Conservation (phyloP, 108 stramenopile genomes). For the Stephanodiscus triporus region DNA sequence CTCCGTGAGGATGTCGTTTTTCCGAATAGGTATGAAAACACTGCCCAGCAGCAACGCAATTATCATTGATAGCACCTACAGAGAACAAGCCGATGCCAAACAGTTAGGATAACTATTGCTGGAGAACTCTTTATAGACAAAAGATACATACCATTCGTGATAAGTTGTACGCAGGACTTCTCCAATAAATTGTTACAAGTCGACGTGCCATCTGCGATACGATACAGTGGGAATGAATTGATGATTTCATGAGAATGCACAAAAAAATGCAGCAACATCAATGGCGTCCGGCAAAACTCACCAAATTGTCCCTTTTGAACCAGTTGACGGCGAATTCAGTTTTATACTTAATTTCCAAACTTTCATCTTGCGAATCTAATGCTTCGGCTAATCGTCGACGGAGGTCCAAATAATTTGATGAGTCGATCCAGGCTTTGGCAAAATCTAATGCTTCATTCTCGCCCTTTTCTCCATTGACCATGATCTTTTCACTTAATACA, state of each 20-base stretch:
- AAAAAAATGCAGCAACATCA: not conserved
- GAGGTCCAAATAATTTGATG: constrained; percentile 28
- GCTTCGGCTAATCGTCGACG: constrained; percentile 15
- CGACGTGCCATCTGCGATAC: constrained; percentile 41
- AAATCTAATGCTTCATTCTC: constrained; percentile 31
- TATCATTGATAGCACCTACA: constrained; percentile 12
- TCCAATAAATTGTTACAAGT: constrained; percentile 49
- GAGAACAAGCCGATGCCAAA: not conserved
- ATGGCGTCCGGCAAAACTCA: not conserved
- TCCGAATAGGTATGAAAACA: constrained; percentile 35
- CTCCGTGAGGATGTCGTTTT: constrained; percentile 6
- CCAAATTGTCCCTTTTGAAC: constrained; percentile 18
- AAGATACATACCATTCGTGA: constrained; percentile 24
- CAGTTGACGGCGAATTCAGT: constrained; percentile 31
- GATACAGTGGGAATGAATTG: not conserved
- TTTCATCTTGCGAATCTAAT: constrained; percentile 20
- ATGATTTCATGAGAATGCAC: not conserved
- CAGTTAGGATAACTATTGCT: not conserved
- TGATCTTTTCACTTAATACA: constrained; percentile 41
- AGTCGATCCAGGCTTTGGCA: constrained; percentile 28
- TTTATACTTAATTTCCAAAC: constrained; percentile 27
- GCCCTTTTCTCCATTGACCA: constrained; percentile 25
- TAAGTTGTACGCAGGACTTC: constrained; percentile 54
- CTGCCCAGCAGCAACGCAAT: constrained; percentile 38
- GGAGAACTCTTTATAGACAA: not conserved